A percentile compares a stretch with the other conserved stretches of the same genome.
Conservation (phyloP, 345 rosid genomes). For the Rhodamnia argentea region DNA sequence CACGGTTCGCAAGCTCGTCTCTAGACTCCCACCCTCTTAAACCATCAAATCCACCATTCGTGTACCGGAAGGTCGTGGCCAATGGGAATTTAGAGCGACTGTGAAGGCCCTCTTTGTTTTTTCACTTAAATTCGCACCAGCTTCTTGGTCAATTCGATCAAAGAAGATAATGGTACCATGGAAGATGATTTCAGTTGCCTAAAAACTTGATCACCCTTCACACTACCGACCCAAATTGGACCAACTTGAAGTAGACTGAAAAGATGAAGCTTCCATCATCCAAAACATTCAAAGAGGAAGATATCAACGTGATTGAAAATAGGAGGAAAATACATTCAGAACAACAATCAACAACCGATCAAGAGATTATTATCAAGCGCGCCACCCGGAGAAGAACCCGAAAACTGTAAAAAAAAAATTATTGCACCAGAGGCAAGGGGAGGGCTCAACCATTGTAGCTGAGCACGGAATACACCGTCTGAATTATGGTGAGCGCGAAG, state of each 20-base stretch:
- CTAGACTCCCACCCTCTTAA: neutral
- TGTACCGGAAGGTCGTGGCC: neutral
- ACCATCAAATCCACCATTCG: neutral
- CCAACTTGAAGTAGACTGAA: too few relatives aligned
- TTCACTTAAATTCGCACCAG: too few relatives aligned
- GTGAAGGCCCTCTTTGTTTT: too few relatives aligned
- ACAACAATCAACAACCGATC: neutral
- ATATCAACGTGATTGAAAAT: neutral
- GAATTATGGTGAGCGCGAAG: slow-evolving; percentile 29
- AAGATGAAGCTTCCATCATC: neutral
- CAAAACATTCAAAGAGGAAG: neutral
- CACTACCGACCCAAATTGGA: too few relatives aligned
- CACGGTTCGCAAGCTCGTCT: too few relatives aligned
- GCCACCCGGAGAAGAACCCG: neutral
- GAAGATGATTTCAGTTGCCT: too few relatives aligned
- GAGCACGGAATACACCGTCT: slow-evolving; percentile 13
- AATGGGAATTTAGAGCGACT: too few relatives aligned
- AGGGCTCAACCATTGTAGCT: neutral
- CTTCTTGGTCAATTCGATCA: too few relatives aligned
- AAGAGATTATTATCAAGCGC: neutral
- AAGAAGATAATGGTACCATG: too few relatives aligned
- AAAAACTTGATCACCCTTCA: too few relatives aligned
- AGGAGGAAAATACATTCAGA: neutral
- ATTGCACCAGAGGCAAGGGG: neutral
- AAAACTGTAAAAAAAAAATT: neutral